Evolutionary conservation across 306 rosid genomes (phyloP).

Genomic region (Mucuna pruriens): DNA sequence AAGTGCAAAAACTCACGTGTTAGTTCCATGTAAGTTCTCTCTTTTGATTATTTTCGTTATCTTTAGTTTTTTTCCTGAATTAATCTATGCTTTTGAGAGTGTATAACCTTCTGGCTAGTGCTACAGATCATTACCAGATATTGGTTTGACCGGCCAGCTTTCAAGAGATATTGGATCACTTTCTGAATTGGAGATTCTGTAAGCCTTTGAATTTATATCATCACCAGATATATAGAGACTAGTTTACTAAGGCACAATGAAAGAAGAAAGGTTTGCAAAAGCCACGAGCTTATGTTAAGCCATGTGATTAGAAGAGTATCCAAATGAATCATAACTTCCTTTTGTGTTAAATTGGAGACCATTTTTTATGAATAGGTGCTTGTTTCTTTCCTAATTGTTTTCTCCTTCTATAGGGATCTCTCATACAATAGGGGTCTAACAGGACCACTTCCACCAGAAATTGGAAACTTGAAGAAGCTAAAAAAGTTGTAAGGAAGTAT

Average conservation of each 20-base stretch:
- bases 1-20: conserved; percentile 40
- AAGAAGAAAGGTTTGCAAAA: background rate
- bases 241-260: background rate
- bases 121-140: conserved; percentile 50
- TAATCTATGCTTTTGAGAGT: conserved; percentile 4
- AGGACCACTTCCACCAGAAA: conserved; percentile 53
- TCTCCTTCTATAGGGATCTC: conserved; percentile 51
- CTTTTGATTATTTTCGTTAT: background rate
- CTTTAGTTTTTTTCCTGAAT: background rate
- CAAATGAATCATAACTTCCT: conserved; percentile 7
- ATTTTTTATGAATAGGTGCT: background rate
- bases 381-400: conserved; percentile 9
- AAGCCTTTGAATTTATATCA: conserved; percentile 22
- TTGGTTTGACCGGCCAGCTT: conserved; percentile 46
- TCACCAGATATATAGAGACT: background rate
- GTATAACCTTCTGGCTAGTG: conserved; percentile 18
- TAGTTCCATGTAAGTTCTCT: conserved; percentile 41
- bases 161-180: conserved; percentile 46
- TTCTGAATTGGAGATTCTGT: conserved; percentile 51
- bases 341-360: background rate
- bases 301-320: background rate
- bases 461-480: conserved; percentile 57
- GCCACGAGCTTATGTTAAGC: background rate
- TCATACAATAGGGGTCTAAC: conserved; percentile 52
- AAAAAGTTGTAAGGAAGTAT: conserved; percentile 45